Conservation (phyloP, 2,329 filamentous ascomycete species). For the Fusarium tjaetaba region DNA sequence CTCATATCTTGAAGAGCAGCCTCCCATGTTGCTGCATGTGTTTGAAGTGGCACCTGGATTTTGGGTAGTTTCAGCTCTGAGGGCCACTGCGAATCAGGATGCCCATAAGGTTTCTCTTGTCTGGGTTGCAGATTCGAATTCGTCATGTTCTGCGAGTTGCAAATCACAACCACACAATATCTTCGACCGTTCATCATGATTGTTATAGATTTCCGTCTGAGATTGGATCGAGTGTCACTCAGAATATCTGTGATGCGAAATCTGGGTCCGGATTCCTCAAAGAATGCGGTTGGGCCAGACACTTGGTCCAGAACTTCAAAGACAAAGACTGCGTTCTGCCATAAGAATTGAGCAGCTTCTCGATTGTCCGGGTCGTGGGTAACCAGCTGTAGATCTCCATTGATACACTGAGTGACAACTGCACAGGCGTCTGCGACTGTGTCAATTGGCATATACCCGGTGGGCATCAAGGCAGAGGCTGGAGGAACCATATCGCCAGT, state of each 20-base stretch:
- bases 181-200: neutral
- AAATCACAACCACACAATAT: neutral
- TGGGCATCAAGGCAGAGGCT: neutral
- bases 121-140: neutral
- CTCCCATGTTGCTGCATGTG: neutral
- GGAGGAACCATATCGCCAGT: neutral
- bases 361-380: neutral
- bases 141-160: neutral
- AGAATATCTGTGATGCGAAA: neutral
- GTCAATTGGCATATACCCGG: neutral
- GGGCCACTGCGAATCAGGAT: neutral
- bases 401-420: neutral
- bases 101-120: neutral
- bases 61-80: neutral
- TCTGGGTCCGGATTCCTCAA: neutral
- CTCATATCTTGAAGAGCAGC: neutral
- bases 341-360: neutral
- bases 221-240: neutral
- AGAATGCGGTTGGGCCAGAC: neutral
- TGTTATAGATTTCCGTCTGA: neutral
- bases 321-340: neutral
- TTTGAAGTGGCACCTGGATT: rapidly evolving
- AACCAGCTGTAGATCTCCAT: neutral
- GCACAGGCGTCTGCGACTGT: neutral
- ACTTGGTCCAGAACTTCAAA: neutral